Percentiles rank a stretch among this genome's conserved stretches.
These are phyloP conservation scores for Botryosphaeria agaves DNA, from an alignment of 2,329 filamentous ascomycete genomes.

Conservation along the genomic window DNA sequence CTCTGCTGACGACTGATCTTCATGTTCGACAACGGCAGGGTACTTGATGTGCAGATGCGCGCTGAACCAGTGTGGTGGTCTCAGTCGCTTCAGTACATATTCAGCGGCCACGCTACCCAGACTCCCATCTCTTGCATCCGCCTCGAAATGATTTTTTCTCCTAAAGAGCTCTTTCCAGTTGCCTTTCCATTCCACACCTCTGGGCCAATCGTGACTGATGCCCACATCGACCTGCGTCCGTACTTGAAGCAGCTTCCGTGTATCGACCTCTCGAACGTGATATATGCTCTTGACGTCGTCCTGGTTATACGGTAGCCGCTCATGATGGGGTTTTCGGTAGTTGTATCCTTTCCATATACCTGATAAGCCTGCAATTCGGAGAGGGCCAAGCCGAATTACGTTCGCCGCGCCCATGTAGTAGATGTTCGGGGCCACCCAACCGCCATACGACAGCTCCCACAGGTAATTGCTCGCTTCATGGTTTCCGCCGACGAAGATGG, in stretches of 20 bases:
- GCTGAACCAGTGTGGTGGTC: conserved; percentile 74
- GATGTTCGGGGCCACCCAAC: conserved; percentile 92
- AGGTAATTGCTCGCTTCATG: conserved; percentile 86
- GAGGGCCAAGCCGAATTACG: conserved; percentile 62
- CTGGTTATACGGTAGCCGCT: conserved; percentile 67
- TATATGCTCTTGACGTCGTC: conserved; percentile 72
- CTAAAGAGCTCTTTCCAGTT: conserved; percentile 50
- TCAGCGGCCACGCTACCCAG: conserved; percentile 68
- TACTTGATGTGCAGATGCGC: conserved; percentile 89
- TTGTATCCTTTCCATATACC: conserved; percentile 92
- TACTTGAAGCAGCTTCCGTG: conserved; percentile 74
- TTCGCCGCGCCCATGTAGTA: conserved; percentile 94
- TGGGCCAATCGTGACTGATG: conserved; percentile 91
- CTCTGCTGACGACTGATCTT: conserved; percentile 14
- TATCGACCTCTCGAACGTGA: conserved; percentile 76
- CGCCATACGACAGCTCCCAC: conserved; percentile 87
- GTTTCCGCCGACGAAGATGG: conserved; percentile 85
- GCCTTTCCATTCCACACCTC: conserved; percentile 63
- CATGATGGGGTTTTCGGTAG: conserved; percentile 67
- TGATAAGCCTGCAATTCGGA: conserved; percentile 78
- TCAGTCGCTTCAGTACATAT: conserved; percentile 62
- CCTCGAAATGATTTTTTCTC: conserved; percentile 56
- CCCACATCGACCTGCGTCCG: conserved; percentile 82
- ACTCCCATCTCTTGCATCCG: conserved; percentile 57
- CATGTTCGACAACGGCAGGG: conserved; percentile 41